Evolutionary conservation across 2,329 filamentous ascomycete genomes (phyloP), one percentile per base, ranked within the genome.

Genomic region (Leptographium procerum): DNA sequence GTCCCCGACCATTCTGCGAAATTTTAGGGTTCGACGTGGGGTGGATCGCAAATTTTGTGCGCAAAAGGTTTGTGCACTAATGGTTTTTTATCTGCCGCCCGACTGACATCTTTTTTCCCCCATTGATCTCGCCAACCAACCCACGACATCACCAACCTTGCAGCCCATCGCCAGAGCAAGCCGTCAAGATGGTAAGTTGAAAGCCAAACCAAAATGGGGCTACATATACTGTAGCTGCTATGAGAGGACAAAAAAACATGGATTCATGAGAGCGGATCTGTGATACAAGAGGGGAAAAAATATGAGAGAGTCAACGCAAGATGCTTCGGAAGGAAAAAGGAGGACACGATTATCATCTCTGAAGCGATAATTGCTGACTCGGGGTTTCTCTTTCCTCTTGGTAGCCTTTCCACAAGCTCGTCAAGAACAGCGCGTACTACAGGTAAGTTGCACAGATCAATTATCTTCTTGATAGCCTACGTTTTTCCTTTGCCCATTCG

Each of bases 351-450:
- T 8, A 58, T 45, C 16, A 70, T 66, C 64, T 83, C 91, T 96
- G 91, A 96, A 96, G 91, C 91, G 91, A 85, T 85, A 96, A 96
- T 96, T 96, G 92, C 92, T 96, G 91, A 96, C 90, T 96, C 89
- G 86, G 81, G 80, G 29, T 11, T 34, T 52, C 34, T 77, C 77
- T 75, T 63, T 73, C 74, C 62, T 73, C 66, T 68, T 65, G 52
- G 16, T 74, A 96, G 91, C 74, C 83, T 78, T 92, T 91, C 87
- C 85, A 89, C 84, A 97, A 97, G 86, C 78, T 87, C 76, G 84
- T 94, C 76, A 97, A 97, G 88, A 96, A 87, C 84, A 91, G 87
- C 79, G 88, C 94, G 75, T 99, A 97, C 90, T 96, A 89, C 85
- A 96, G 90, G 90, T 95, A 72, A 86, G 87, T 78, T 61, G 22